phyloP scores from a whole-genome alignment of 192 early-diverging fungal genomes.

The Radiomyces spectabilis region DNA sequence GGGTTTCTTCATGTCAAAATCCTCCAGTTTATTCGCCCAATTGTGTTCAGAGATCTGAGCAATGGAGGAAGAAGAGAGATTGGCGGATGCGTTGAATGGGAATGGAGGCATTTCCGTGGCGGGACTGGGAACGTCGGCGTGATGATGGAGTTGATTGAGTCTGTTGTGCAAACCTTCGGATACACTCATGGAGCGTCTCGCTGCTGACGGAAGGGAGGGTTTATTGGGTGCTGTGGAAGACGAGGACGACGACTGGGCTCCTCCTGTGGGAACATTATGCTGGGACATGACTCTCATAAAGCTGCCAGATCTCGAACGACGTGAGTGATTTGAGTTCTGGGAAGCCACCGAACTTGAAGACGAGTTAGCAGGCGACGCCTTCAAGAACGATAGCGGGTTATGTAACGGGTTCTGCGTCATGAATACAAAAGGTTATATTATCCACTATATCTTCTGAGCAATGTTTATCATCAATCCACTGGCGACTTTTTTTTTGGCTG shows the following conservation, averaged over 20 bases:
- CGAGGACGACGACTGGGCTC: background rate
- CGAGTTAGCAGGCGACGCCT: background rate
- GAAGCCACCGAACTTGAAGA: background rate
- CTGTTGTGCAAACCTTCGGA: background rate
- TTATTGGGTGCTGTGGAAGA: background rate
- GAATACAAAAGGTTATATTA: background rate
- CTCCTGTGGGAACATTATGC: too few relatives aligned
- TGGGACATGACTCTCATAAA: background rate
- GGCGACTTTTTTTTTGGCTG: too few relatives aligned
- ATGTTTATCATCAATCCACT: background rate
- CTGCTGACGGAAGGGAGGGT: background rate
- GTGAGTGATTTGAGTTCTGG: background rate
- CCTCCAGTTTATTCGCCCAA: constrained; percentile 8
- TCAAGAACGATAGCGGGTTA: background rate
- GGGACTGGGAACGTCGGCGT: background rate
- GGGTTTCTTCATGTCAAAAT: constrained; percentile 18
- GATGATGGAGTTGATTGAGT: background rate
- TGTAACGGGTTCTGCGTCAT: background rate
- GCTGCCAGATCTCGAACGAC: background rate
- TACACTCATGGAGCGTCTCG: background rate
- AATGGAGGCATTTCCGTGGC: background rate
- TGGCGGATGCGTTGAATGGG: background rate
- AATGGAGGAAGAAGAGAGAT: background rate
- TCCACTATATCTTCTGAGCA: background rate
- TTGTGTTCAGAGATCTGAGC: background rate